A percentile compares a stretch with the other conserved stretches of the same genome.
phyloP scores from a whole-genome alignment of 345 rosid species.

The Eutrema yunnanense region DNA sequence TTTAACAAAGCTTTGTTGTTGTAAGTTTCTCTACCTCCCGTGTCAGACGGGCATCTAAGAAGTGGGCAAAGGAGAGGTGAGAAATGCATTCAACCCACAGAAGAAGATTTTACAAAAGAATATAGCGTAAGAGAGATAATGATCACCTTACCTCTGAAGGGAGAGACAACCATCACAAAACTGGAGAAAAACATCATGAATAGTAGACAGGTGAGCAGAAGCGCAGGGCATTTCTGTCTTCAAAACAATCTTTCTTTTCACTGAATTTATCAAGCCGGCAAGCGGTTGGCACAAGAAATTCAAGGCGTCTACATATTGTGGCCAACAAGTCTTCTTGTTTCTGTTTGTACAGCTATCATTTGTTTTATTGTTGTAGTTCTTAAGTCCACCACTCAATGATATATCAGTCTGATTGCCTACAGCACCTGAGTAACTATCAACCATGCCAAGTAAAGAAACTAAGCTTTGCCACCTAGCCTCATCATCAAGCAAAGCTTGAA shows the following conservation, averaged over 20 bases:
- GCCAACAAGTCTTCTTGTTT: slow-evolving; percentile 32
- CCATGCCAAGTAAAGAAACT: slow-evolving; percentile 37
- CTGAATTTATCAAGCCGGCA: slow-evolving; percentile 57
- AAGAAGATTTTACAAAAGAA: slow-evolving; percentile 3
- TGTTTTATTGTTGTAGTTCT: slow-evolving; percentile 11
- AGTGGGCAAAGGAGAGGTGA: slow-evolving; percentile 13
- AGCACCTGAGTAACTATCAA: slow-evolving; percentile 40
- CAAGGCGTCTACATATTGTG: slow-evolving; percentile 48
- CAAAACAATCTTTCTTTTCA: slow-evolving; percentile 47
- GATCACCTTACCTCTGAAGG: slow-evolving; percentile 45
- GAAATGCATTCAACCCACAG: slow-evolving; percentile 12
- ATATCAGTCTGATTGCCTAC: slow-evolving; percentile 28
- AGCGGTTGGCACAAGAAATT: slow-evolving; percentile 78
- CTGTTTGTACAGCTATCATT: slow-evolving; percentile 24
- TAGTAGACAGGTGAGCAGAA: slow-evolving; percentile 37
- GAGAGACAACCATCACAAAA: slow-evolving; percentile 45
- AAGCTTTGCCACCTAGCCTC: slow-evolving; percentile 39
- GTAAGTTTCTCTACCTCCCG: slow-evolving; percentile 39
- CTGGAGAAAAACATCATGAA: slow-evolving; percentile 53
- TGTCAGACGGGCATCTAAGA: slow-evolving; percentile 41
- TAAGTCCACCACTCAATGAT: slow-evolving; percentile 23
- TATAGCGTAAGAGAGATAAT: slow-evolving; percentile 16
- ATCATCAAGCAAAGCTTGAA: slow-evolving; percentile 40
- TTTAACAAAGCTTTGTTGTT: slow-evolving; percentile 41
- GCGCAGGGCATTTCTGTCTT: slow-evolving; percentile 35